These are phyloP conservation scores for Nigrograna mackinnonii DNA, from an alignment of 2,329 filamentous ascomycete genomes.

Conservation along the genomic window DNA sequence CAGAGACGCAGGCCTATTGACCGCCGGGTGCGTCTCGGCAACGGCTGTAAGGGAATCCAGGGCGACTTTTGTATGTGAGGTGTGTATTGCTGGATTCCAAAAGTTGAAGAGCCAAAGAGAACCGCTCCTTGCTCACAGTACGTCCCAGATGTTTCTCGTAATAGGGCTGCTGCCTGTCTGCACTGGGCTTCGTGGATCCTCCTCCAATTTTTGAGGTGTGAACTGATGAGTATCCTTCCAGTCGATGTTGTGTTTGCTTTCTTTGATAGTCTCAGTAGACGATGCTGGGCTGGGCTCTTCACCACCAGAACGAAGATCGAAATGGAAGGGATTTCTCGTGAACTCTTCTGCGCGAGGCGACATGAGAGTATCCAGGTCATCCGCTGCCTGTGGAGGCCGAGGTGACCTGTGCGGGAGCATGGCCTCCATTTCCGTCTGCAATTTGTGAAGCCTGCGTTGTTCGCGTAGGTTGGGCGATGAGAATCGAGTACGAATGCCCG, in stretches of 20 bases:
- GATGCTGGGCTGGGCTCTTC: slow-evolving; percentile 33
- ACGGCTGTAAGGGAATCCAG: too few species aligned
- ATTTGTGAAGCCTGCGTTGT: slow-evolving; percentile 40
- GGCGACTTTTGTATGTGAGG: too few species aligned
- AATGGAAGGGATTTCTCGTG: slow-evolving; percentile 56
- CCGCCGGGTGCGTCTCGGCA: too few species aligned
- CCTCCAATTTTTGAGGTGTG: slow-evolving; percentile 61
- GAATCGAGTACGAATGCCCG: slow-evolving; percentile 37
- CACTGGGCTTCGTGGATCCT: slow-evolving; percentile 74
- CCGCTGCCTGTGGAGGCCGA: slow-evolving; percentile 28
- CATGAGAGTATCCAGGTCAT: slow-evolving; percentile 61
- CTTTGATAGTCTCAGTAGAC: slow-evolving; percentile 35
- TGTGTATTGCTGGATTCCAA: too few species aligned
- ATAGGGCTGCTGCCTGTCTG: slow-evolving; percentile 76
- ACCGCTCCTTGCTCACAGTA: slow-evolving; percentile 68
- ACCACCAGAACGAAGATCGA: slow-evolving; percentile 27
- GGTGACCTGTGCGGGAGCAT: slow-evolving; percentile 32
- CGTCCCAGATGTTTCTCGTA: slow-evolving; percentile 75
- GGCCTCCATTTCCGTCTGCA: slow-evolving; percentile 44
- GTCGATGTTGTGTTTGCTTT: slow-evolving; percentile 26
- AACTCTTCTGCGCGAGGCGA: slow-evolving; percentile 75
- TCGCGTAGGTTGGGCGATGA: slow-evolving; percentile 44
- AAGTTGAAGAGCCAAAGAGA: too few species aligned
- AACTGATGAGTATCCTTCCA: slow-evolving; percentile 34
- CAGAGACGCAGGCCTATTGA: too few species aligned